These are phyloP conservation scores for Serendipita sp. DNA, from an alignment of 768 basidiomycete species.

Conservation along the genomic window DNA sequence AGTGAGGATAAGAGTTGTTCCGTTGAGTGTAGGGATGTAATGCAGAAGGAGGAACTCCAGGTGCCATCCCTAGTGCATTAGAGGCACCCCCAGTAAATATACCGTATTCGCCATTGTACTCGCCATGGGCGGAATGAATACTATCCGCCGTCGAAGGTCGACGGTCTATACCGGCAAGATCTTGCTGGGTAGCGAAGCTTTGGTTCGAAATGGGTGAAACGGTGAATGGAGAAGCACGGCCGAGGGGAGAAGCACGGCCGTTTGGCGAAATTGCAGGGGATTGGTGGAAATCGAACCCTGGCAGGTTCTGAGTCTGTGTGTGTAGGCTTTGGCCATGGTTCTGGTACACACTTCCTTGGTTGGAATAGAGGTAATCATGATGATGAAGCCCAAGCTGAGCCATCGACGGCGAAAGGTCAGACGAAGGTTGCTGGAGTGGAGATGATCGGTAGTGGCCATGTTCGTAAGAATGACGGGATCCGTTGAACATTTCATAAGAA, in stretches of 20 bases:
- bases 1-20: conserved; percentile 2
- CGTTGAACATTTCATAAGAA: background rate
- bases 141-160: conserved; percentile 4
- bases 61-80: background rate
- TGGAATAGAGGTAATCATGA: background rate
- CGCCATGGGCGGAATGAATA: background rate
- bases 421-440: background rate
- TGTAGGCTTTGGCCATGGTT: background rate
- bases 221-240: background rate
- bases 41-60: background rate
- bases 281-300: background rate
- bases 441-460: background rate
- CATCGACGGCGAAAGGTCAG: background rate
- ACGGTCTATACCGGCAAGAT: background rate
- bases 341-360: background rate
- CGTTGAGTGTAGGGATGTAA: background rate
- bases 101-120: background rate
- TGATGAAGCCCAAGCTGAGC: conserved; percentile 5
- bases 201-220: background rate
- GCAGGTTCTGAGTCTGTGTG: background rate
- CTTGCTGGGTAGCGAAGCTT: background rate
- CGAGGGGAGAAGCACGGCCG: conserved; percentile 1
- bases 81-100: background rate
- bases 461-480: background rate
- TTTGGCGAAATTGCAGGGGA: background rate